These are phyloP conservation scores for Suillus placidus DNA, from an alignment of 768 basidiomycete genomes.

Conservation along the genomic window DNA sequence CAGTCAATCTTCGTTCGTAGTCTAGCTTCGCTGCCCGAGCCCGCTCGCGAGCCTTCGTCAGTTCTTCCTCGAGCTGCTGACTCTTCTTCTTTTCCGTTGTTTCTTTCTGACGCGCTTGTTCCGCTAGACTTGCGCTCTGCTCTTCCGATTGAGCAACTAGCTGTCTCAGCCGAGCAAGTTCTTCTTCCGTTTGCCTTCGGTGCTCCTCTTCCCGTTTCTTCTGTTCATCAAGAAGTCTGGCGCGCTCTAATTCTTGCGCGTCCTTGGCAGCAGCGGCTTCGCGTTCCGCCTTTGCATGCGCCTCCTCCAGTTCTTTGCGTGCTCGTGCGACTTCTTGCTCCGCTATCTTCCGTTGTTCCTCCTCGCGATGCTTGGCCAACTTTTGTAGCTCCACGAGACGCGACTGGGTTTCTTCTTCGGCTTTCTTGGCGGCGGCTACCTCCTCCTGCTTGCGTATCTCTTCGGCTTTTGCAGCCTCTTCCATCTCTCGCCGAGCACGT, in stretches of 20 bases:
- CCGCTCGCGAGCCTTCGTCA: slow-evolving; percentile 31
- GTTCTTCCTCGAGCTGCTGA: slow-evolving; percentile 34
- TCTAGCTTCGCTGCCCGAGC: slow-evolving; percentile 26
- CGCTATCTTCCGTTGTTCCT: slow-evolving; percentile 24
- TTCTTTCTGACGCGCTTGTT: slow-evolving; percentile 30
- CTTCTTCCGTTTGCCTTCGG: slow-evolving; percentile 30
- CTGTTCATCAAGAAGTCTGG: slow-evolving; percentile 30
- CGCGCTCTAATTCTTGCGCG: slow-evolving; percentile 31
- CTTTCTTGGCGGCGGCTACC: slow-evolving; percentile 20
- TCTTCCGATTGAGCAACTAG: slow-evolving; percentile 32
- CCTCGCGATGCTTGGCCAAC: slow-evolving; percentile 27
- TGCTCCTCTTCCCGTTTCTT: slow-evolving; percentile 36
- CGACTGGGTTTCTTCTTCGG: slow-evolving; percentile 22
- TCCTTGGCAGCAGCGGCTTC: slow-evolving; percentile 28
- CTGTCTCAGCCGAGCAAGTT: slow-evolving; percentile 29
- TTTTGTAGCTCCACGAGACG: slow-evolving; percentile 32
- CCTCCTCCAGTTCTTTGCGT: slow-evolving; percentile 25
- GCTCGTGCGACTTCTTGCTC: slow-evolving; percentile 31
- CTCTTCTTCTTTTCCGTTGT: slow-evolving; percentile 30
- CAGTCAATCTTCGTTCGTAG: slow-evolving; percentile 29
- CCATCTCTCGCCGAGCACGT: slow-evolving; percentile 24
- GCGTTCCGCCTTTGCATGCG: slow-evolving; percentile 27
- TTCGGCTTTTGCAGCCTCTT: slow-evolving; percentile 19
- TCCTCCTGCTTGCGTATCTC: slow-evolving; percentile 25
- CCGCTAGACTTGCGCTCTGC: slow-evolving; percentile 29